A percentile compares a stretch with the other conserved stretches of the same genome.
phyloP scores from a whole-genome alignment of 2,329 filamentous ascomycete species.

The Phialemoniopsis sp. region DNA sequence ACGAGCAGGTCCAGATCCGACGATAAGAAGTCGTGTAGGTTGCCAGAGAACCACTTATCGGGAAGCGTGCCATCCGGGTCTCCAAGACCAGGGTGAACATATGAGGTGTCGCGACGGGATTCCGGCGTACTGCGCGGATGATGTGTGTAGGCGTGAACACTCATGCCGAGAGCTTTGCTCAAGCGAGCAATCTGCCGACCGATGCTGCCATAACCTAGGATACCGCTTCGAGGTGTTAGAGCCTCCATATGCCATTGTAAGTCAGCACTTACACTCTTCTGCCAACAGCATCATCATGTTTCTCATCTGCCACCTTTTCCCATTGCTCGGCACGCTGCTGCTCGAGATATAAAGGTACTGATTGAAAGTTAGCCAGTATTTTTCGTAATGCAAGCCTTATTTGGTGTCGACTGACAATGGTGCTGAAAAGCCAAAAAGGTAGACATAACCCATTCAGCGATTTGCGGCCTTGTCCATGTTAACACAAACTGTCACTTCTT shows the following conservation, averaged over 20 bases:
- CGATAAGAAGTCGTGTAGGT: constrained; percentile 34
- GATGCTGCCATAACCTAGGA: constrained; percentile 40
- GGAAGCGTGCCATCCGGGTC: constrained; percentile 36
- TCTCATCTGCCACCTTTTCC: constrained; percentile 1
- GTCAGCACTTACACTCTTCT: constrained; percentile 24
- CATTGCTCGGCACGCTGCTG: constrained; percentile 12
- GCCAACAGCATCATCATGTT: constrained; percentile 22
- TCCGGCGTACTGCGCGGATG: constrained; percentile 44
- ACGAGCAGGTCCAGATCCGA: constrained; percentile 36
- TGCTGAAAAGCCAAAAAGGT: constrained; percentile 26
- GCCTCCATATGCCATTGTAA: background rate
- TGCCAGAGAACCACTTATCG: constrained; percentile 33
- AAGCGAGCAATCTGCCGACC: constrained; percentile 41
- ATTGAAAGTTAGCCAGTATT: background rate
- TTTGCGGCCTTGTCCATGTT: constrained; percentile 17
- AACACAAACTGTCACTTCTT: background rate
- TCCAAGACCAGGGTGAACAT: constrained; percentile 59
- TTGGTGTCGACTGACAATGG: constrained; percentile 8
- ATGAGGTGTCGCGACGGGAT: constrained; percentile 57
- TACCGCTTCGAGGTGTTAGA: constrained; percentile 17
- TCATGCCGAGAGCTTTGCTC: constrained; percentile 57
- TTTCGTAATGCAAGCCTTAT: too few relatives aligned
- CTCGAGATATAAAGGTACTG: constrained; percentile 43
- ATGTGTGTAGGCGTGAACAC: constrained; percentile 66
- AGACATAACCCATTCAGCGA: constrained; percentile 23